These are phyloP conservation scores for Crotalaria pallida DNA, from an alignment of 306 rosid genomes.

Conservation along the genomic window DNA sequence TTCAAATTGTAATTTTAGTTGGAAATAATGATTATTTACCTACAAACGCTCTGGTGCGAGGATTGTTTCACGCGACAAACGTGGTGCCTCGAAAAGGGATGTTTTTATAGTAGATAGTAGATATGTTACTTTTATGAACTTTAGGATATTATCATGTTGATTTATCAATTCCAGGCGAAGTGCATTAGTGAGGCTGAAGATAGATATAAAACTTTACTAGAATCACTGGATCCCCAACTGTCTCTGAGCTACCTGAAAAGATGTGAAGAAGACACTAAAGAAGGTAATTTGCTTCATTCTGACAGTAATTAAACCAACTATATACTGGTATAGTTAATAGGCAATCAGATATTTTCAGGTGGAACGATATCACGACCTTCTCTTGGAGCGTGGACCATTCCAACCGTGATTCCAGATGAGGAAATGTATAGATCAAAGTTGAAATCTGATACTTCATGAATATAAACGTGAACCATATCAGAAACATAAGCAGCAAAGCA, in stretches of 20 bases:
- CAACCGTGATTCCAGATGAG: slow-evolving; percentile 68
- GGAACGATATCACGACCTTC: slow-evolving; percentile 62
- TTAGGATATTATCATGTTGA: background rate
- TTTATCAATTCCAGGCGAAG: slow-evolving; percentile 51
- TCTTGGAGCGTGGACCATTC: slow-evolving; percentile 80
- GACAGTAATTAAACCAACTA: background rate
- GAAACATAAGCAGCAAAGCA: background rate
- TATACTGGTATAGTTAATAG: background rate
- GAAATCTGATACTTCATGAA: slow-evolving; percentile 22
- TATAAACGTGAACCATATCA: slow-evolving; percentile 22
- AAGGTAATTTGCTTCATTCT: slow-evolving; percentile 48
- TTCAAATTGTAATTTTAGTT: no score
- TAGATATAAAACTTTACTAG: slow-evolving; percentile 51
- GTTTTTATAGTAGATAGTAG: no score
- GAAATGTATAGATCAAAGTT: slow-evolving; percentile 52
- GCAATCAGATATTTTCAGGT: slow-evolving; percentile 42
- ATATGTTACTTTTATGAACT: background rate
- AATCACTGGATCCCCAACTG: slow-evolving; percentile 60
- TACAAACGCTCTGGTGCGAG: no score
- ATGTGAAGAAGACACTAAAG: slow-evolving; percentile 86
- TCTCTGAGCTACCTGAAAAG: slow-evolving; percentile 64
- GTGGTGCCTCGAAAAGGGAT: no score
- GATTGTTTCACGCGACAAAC: no score
- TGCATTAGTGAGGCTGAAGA: slow-evolving; percentile 76
- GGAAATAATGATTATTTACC: no score